Percentiles rank a stretch among this genome's conserved stretches.
phyloP scores from a whole-genome alignment of 768 basidiomycete genomes.

The Cystobasidiopsis lactophilus region DNA sequence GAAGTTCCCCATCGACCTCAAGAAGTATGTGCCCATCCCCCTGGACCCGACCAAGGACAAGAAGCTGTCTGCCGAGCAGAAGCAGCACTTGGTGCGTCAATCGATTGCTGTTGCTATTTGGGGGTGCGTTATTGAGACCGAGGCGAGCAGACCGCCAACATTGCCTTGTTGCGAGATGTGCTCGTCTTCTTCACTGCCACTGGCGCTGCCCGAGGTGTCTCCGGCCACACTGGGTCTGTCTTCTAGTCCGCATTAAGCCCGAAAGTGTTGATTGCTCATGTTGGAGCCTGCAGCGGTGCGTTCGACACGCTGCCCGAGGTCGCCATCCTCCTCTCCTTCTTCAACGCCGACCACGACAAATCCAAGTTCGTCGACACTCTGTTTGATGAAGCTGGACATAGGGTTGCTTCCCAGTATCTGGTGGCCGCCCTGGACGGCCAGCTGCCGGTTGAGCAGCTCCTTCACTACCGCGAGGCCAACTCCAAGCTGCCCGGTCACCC shows the following conservation, averaged over 20 bases:
- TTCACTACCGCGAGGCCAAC: conserved; percentile 67
- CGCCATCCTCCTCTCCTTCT: conserved; percentile 50
- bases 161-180: too few relatives aligned
- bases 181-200: conserved; percentile 70
- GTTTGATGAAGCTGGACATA: conserved; percentile 39
- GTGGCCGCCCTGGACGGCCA: conserved; percentile 54
- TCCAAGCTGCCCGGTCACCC: conserved; percentile 75
- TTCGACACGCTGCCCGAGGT: conserved; percentile 62
- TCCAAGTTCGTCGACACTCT: conserved; percentile 18
- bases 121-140: neutral
- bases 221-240: conserved; percentile 39
- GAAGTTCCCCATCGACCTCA: conserved; percentile 59
- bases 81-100: conserved; percentile 39
- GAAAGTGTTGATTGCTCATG: conserved; percentile 12
- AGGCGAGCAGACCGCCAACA: neutral
- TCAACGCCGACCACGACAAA: conserved; percentile 36
- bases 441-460: conserved; percentile 48
- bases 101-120: conserved; percentile 56
- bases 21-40: conserved; percentile 46
- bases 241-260: neutral
- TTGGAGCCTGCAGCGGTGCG: conserved; percentile 25
- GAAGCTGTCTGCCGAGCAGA: conserved; percentile 42
- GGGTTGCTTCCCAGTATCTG: conserved; percentile 74
- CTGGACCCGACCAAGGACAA: conserved; percentile 45
- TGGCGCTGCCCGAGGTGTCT: conserved; percentile 55